These are phyloP conservation scores for Zhuliangozyma parablackwelliae DNA, from an alignment of 1,139 yeast species.

Conservation along the genomic window DNA sequence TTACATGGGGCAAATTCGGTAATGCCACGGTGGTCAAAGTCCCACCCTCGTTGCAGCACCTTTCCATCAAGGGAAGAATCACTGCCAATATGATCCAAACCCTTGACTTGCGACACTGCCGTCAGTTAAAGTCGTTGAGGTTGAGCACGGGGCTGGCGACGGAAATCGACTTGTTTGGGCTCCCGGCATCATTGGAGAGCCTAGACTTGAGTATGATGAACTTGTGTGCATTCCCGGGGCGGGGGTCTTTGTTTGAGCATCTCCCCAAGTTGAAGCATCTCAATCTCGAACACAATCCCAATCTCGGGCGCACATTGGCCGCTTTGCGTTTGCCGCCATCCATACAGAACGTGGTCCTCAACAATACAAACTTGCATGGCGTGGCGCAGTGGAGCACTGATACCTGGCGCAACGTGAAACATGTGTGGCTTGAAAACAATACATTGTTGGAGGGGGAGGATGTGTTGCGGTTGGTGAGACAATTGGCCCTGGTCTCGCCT, in stretches of 20 bases:
- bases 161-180: conserved; percentile 2
- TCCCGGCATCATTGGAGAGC: conserved; percentile 4
- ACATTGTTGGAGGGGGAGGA: background rate
- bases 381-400: conserved; percentile 4
- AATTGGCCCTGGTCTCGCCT: too few relatives aligned
- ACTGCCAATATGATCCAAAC: conserved; percentile 1
- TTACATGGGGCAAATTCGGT: conserved; percentile 2
- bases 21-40: background rate
- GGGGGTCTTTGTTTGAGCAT: conserved; percentile 4
- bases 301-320: conserved; percentile 1
- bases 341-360: conserved; percentile 2
- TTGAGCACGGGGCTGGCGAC: conserved; percentile 5
- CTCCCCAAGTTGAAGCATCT: conserved; percentile 3
- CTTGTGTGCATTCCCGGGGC: conserved; percentile 1
- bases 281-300: conserved; percentile 7
- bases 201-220: conserved; percentile 7
- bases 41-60: conserved; percentile 3
- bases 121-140: conserved; percentile 1
- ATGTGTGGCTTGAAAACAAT: conserved; percentile 6
- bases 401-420: conserved; percentile 3
- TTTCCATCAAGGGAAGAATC: conserved; percentile 5
- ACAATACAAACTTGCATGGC: conserved; percentile 6
- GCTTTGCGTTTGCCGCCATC: conserved; percentile 5
- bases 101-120: conserved; percentile 1
- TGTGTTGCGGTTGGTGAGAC: too few relatives aligned